Base-by-base conservation (phyloP, 768 basidiomycete genomes). In the Cystobasidium tubakii region DNA sequence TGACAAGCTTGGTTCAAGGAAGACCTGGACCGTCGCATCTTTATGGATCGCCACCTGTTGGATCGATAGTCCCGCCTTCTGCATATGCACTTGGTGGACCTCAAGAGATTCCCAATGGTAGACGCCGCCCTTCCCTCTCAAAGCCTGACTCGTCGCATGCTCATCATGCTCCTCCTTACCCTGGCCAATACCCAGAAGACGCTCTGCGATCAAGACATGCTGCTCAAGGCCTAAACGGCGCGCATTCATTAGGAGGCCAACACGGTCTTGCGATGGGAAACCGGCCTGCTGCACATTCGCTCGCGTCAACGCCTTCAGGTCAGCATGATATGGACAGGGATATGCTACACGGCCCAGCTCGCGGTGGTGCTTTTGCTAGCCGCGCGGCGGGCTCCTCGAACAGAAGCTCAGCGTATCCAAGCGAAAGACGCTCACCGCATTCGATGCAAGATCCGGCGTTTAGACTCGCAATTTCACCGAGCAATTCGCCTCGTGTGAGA, bases 361-460 rank as follows among this genome's bases (percentile, higher is more conserved):
- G 46, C n/a, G 46, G 10, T 50, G 46, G 46, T 50, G 46, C 46
- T 6, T 19, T 21, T 17, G 7, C 15, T 50, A n/a, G 46, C 46
- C 12, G 46, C 3, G 21, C 21, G 21, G 46, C 46, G 21, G 46
- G 46, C 3, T 50, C 46, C 12, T 50, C 46, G 21, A n/a, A 15
- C 21, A 15, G 46, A 50, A 9, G 10, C 21, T 50, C 46, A 50
- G 27, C 39, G 12, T 43, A 67, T 60, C 29, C 57, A 29, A 29
- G 29, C 9, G 66, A 67, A 15, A 23, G 66, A 19, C 50, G 53
- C 53, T 67, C 66, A n/a, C 66, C 66, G 54, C 66, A 29, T 13
- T 50, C 66, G 2, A 42, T 54, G 31, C 66, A 46, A 3, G 66
- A 54, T 12, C 31, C 43, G 9, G 66, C 42, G 13, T 50, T 23